Evolutionary conservation across 2,329 filamentous ascomycete genomes (phyloP).

Genomic region (Botryotinia globosa): DNA sequence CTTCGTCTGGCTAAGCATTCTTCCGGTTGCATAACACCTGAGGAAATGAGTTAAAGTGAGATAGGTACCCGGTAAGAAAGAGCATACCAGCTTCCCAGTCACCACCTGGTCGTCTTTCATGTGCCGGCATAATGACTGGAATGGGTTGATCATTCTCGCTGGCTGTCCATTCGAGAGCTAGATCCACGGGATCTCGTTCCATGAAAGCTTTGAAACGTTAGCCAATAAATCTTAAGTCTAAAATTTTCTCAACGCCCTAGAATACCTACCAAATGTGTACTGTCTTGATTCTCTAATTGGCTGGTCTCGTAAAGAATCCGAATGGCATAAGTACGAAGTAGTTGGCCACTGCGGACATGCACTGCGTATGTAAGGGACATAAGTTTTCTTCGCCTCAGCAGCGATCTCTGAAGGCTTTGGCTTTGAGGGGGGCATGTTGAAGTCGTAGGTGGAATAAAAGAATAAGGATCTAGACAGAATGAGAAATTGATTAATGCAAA

Average conservation of each 20-base stretch:
- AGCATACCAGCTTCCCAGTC: conserved; percentile 68
- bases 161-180: conserved; percentile 57
- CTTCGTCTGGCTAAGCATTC: conserved; percentile 73
- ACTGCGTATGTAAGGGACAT: conserved; percentile 62
- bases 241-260: background rate
- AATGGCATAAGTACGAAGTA: conserved; percentile 52
- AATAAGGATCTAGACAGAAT: background rate
- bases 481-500: background rate
- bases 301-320: conserved; percentile 46
- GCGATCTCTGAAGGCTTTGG: conserved; percentile 68
- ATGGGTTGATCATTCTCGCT: conserved; percentile 33
- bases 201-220: conserved; percentile 44
- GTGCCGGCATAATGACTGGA: conserved; percentile 49
- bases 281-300: conserved; percentile 23
- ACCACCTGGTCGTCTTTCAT: conserved; percentile 74
- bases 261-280: conserved; percentile 46
- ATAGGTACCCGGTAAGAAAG: background rate
- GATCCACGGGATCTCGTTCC: conserved; percentile 57
- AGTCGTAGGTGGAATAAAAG: background rate
- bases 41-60: conserved; percentile 32
- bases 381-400: conserved; percentile 67
- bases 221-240: background rate
- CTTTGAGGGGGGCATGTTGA: conserved; percentile 55
- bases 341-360: conserved; percentile 55
- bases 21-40: conserved; percentile 58